Evolutionary conservation across 495 filamentous ascomycete species (phyloP), one percentile per base, ranked within the genome.

Genomic region (Neurospora pannonica): DNA sequence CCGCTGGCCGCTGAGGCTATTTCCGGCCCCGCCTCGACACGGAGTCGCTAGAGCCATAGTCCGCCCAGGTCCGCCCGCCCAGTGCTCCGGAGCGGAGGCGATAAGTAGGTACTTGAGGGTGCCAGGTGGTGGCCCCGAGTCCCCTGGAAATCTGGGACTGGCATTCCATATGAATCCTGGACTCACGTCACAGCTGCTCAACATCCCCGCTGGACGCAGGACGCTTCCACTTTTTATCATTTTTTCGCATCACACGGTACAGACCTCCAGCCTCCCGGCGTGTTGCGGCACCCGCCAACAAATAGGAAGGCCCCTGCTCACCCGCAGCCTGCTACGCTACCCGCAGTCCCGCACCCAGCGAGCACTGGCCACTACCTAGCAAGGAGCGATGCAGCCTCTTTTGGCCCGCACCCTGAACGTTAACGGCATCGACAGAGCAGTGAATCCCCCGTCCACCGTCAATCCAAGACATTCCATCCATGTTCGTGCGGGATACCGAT

Each of bases 221-320:
- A 73, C 54, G 70, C 75, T 76, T 73, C 71, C 71, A 42, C 54
- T 72, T 75, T 74, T 72, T 75, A 67, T 77, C 71, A 73, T 71
- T 28, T 48, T 73, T 74, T 76, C 70, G 42, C 78, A 79, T 79
- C 78, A 77, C 77, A 79, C 77, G 77, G 71, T 79, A 72, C 75
- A 71, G 37, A 34, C 71, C 43, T 72, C 73, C 54, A 75, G 70
- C 73, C 75, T 76, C 73, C 75, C 24, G 75, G 75, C 70, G 71
- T 74, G 46, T 71, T 71, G 73, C 73, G 75, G 72, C 72, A 74
- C 54, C 70, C 60, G 43, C 71, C 75, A 71, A 71, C 74, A 75
- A 77, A 77, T 75, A 75, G 31, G 70, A 73, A 54, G 31, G 24
- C 43, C 76, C 17, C 67, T 54, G 74, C 74, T 72, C 72, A 31